Evolutionary conservation across 176 grass and related monocot species (phyloP).

Genomic region (Tuctoria greenei): DNA sequence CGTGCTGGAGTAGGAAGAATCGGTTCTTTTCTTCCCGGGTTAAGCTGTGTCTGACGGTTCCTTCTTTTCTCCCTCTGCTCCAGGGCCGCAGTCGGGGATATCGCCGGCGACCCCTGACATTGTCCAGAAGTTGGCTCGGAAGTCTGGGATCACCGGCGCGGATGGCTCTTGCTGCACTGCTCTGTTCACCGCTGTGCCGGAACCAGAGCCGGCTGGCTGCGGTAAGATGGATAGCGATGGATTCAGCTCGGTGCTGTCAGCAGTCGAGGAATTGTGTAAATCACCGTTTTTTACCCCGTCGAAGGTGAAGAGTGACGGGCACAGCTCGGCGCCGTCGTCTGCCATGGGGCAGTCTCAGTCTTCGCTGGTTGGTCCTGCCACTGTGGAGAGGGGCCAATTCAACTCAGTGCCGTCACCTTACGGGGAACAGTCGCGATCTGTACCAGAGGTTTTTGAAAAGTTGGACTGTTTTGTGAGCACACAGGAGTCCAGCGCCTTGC

Average conservation of each 20-base stretch:
- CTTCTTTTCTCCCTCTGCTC: background rate
- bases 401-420: background rate
- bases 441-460: background rate
- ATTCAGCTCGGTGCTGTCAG: background rate
- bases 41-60: constrained; percentile 1
- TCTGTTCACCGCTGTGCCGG: background rate
- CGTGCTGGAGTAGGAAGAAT: background rate
- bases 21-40: background rate
- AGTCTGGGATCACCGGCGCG: background rate
- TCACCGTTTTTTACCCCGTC: background rate
- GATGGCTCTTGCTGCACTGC: constrained; percentile 24
- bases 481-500: constrained; percentile 21
- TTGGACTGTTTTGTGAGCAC: background rate
- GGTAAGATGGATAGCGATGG: constrained; percentile 14
- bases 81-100: constrained; percentile 13
- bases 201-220: background rate
- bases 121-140: background rate
- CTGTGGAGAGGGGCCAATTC: constrained; percentile 2
- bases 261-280: background rate
- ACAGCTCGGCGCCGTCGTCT: background rate
- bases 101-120: constrained; percentile 37
- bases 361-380: background rate
- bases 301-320: constrained; percentile 1
- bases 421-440: background rate
- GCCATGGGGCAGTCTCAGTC: background rate